phyloP scores from a whole-genome alignment of 148 eudicot species.

The Limonium bicolor region DNA sequence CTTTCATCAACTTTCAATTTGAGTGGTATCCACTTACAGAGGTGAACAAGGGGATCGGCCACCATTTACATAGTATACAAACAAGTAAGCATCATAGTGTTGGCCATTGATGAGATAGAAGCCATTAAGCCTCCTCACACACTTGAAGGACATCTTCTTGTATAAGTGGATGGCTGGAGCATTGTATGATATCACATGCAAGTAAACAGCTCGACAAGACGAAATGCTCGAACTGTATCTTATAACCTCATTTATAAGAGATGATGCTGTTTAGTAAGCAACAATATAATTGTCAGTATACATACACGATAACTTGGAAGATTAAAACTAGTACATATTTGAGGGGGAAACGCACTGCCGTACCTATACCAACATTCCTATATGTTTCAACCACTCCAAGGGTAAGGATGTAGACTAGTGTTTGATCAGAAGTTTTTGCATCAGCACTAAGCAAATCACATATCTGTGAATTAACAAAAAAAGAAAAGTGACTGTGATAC shows the following conservation, averaged over 20 bases:
- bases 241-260: constrained; percentile 64
- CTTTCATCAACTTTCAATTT: too few species aligned
- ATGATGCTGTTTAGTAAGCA: constrained; percentile 37
- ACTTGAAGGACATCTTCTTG: constrained; percentile 80
- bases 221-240: constrained; percentile 66
- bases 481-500: too few species aligned
- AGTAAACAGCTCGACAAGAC: constrained; percentile 68
- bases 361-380: constrained; percentile 90
- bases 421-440: constrained; percentile 46
- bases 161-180: constrained; percentile 75
- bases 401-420: constrained; percentile 72
- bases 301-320: too few species aligned
- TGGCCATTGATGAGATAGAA: constrained; percentile 71
- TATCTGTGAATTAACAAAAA: constrained; percentile 28
- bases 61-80: constrained; percentile 83
- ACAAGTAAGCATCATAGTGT: constrained; percentile 79
- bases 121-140: constrained; percentile 54
- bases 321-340: too few species aligned
- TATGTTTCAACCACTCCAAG: constrained; percentile 86
- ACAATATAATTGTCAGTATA: too few species aligned
- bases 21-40: constrained; percentile 40
- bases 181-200: constrained; percentile 90
- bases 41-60: constrained; percentile 95
- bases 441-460: constrained; percentile 69
- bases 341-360: constrained; percentile 4